Evolutionary conservation across 2,329 filamentous ascomycete genomes (phyloP), one percentile per base, ranked within the genome.

Genomic region (Moelleriella libera): DNA sequence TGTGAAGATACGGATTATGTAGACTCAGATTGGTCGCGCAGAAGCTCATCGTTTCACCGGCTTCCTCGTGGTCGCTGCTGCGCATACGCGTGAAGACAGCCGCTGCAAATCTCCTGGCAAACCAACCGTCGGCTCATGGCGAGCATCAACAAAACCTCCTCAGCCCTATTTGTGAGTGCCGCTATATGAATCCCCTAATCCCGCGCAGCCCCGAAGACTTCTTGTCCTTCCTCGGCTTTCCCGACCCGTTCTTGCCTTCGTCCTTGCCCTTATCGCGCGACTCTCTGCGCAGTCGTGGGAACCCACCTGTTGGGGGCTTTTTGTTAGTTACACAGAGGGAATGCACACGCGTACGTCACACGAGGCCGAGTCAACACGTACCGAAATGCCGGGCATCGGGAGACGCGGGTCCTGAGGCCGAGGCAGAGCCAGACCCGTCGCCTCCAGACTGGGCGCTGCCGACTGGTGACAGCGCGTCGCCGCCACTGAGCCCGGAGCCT

Each of bases 231-330:
- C 62, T 65, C 14, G 56, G 49, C 47, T 58, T 58, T 44, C 52
- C 47, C 14, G 51, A 47, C 8, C 1, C 59, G 54, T 45, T 31
- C 48, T 55, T 68, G 63, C 48, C 54, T 9, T 72, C 70, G 5
- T 71, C 68, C 40, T 63, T 63, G 43, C 62, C 63, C 52, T 70
- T 71, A 34, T 73, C 70, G 50, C 74, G 75, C 8, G 56, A 57
- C 30, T 76, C 71, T 53, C 75, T 71, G 4, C 68, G 68, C 1
- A 67, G 58, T 31, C 66, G 74, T 52, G 73, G 71, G 7, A 71
- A 62, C 28, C 71, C 69, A 14, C 71, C 72, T 70, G 48, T 21
- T 21, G 21, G 21, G 21, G 21, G 21, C 21, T 21, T 21, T 21
- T 21, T 21, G 21, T 21, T 21, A 21, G 21, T 21, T 21, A 21